Percentiles rank a stretch among this genome's conserved stretches.
Conservation (phyloP, 1,284 basidiomycete genomes). For the Sanghuangporus baumii region DNA sequence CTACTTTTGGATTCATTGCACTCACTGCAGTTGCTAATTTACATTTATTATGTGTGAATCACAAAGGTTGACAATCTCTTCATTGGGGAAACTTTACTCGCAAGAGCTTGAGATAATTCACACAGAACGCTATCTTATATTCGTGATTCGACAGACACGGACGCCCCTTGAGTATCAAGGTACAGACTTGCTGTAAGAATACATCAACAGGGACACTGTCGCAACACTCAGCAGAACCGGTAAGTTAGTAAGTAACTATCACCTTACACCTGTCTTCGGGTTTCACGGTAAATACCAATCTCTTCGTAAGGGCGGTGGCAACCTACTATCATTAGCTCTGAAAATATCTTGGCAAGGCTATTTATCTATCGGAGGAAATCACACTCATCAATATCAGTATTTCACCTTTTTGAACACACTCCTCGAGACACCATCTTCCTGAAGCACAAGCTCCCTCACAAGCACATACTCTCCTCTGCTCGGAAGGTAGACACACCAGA, state of each 20-base stretch:
- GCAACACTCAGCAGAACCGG: not conserved
- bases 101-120: not conserved
- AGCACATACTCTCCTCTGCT: slow-evolving; percentile 43
- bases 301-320: no score
- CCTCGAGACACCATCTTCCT: slow-evolving; percentile 48
- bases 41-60: not conserved
- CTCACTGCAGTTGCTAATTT: not conserved
- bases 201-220: not conserved
- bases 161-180: not conserved
- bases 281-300: no score
- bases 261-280: not conserved
- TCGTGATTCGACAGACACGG: not conserved
- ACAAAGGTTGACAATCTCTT: not conserved
- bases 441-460: slow-evolving; percentile 40
- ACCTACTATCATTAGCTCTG: no score
- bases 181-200: not conserved
- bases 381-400: not conserved
- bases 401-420: slow-evolving; percentile 34
- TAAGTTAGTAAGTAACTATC: not conserved
- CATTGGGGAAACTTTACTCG: not conserved
- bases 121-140: not conserved
- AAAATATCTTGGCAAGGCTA: not conserved
- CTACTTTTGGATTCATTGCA: not conserved
- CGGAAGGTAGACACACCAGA: slow-evolving; percentile 52
- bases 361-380: not conserved